Base-by-base conservation (phyloP, 495 filamentous ascomycete species). In the Penicillium goetzii region DNA sequence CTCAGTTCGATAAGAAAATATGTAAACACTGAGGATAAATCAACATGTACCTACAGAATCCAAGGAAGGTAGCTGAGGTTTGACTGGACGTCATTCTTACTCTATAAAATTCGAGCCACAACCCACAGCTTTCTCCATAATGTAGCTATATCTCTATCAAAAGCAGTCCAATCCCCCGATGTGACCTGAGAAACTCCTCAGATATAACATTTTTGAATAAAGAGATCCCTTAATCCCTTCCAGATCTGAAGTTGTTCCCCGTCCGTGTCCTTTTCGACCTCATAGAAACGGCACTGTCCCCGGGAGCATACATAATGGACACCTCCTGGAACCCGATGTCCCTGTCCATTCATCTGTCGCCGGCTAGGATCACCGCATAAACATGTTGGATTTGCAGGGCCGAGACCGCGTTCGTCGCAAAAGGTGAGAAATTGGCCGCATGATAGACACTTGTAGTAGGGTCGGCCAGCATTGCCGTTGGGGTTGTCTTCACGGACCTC, bases 221-320 rank as follows among this genome's bases (percentile, higher is more conserved):
- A 57, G 2, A 21, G 19, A 6, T 41, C 21, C 33, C 7, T 12
- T 7, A 57, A 23, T 34, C 33, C 21, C 12, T 14, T 57, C 33
- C 5, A 19, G 14, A 41, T 28, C 33, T 41, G 36, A 34, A 57
- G 17, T 21, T 41, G 33, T 2, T 14, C 11, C 33, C 54, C 54
- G 9, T 43, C 36, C 11, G 14, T 26, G 10, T 57, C 17, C 23
- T 14, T 12, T 3, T 41, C 54, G 4, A 28, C 12, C 4, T 14
- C n/a, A 51, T 63, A 59, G 56, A 63, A 66, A 3, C 21, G 2
- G 41, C 60, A 66, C 11, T 3, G 5, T 7, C 64, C 56, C 15
- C 21, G 30, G 10, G 21, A 28, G 21, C 64, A 66, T n/a, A 63
- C 64, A 63, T 59, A 66, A 25, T 63, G 60, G 47, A 56, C 21